These are phyloP conservation scores for Dothistroma pini DNA, from an alignment of 2,329 filamentous ascomycete genomes.

Conservation along the genomic window DNA sequence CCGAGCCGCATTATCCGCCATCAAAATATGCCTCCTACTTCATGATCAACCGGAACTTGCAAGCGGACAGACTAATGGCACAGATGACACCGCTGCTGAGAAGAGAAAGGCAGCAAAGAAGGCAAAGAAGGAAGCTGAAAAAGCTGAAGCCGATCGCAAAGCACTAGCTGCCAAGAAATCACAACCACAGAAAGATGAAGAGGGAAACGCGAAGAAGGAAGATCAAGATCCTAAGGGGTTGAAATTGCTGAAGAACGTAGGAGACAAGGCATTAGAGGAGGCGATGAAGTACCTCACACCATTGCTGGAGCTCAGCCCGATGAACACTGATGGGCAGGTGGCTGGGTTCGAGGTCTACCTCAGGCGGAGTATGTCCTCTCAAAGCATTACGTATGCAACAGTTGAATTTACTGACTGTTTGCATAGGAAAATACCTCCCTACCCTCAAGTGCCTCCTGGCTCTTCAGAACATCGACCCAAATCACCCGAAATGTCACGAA, in stretches of 20 bases:
- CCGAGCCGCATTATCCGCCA: slow-evolving; percentile 74
- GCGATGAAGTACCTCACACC: slow-evolving; percentile 82
- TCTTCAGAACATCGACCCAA: slow-evolving; percentile 63
- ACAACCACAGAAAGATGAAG: slow-evolving; percentile 52
- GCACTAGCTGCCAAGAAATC: slow-evolving; percentile 44
- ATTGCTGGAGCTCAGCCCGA: slow-evolving; percentile 76
- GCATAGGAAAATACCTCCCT: slow-evolving; percentile 72
- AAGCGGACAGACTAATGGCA: slow-evolving; percentile 65
- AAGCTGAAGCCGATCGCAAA: slow-evolving; percentile 79
- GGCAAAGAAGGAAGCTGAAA: slow-evolving; percentile 71
- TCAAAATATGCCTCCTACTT: slow-evolving; percentile 75
- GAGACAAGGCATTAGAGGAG: slow-evolving; percentile 77
- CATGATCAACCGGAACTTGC: slow-evolving; percentile 67
- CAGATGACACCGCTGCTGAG: slow-evolving; percentile 74
- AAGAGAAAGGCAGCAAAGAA: slow-evolving; percentile 68
- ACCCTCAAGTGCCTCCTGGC: slow-evolving; percentile 82
- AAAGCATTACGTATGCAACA: neutral
- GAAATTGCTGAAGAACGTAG: slow-evolving; percentile 59
- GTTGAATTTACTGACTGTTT: slow-evolving; percentile 9
- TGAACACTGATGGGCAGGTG: slow-evolving; percentile 76
- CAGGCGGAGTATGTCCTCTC: slow-evolving; percentile 64
- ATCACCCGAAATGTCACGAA: slow-evolving; percentile 70
- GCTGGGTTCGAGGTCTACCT: slow-evolving; percentile 89
- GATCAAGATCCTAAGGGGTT: slow-evolving; percentile 83
- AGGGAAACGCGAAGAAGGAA: slow-evolving; percentile 64